Conservation (phyloP, 139 green algal genomes). For the Chloropicon primus region DNA sequence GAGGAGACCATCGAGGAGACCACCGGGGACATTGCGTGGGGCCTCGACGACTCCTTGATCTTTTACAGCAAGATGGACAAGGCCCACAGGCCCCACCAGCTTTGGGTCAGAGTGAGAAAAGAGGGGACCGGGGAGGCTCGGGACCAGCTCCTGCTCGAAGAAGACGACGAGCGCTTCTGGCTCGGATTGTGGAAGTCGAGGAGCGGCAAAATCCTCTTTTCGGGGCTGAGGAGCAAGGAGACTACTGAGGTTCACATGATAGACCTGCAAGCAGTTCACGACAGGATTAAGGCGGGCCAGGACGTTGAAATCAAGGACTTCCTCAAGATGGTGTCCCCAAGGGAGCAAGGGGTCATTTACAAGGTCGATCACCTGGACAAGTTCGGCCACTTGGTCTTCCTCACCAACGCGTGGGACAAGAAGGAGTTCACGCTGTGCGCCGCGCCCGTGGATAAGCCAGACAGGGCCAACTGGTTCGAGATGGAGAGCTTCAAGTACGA, state of each 20-base stretch:
- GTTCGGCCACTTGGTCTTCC: background rate
- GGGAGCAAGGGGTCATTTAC: conserved; percentile 3
- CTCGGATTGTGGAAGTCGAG: conserved; percentile 6
- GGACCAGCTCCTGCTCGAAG: conserved; percentile 13
- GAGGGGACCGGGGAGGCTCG: conserved; percentile 1
- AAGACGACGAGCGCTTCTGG: conserved; percentile 15
- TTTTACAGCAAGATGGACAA: conserved; percentile 22
- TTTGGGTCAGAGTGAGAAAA: conserved; percentile 10
- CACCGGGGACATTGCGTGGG: conserved; percentile 9
- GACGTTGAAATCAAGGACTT: background rate
- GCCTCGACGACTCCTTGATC: background rate
- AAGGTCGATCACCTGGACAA: background rate
- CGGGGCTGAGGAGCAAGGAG: conserved; percentile 8
- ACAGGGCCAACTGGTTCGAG: background rate
- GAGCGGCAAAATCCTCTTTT: conserved; percentile 6
- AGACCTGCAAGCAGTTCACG: conserved; percentile 6
- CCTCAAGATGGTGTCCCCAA: conserved; percentile 1
- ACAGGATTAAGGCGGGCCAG: background rate
- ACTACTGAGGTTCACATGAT: conserved; percentile 12
- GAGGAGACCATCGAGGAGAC: conserved; percentile 1
- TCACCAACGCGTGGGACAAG: conserved; percentile 7
- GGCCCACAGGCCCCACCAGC: conserved; percentile 13
- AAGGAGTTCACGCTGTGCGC: conserved; percentile 1
- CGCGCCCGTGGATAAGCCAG: background rate
- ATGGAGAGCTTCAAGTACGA: conserved; percentile 7